Base-by-base conservation (phyloP, 1,139 yeast species). In the Hanseniaspora gamundiae region DNA sequence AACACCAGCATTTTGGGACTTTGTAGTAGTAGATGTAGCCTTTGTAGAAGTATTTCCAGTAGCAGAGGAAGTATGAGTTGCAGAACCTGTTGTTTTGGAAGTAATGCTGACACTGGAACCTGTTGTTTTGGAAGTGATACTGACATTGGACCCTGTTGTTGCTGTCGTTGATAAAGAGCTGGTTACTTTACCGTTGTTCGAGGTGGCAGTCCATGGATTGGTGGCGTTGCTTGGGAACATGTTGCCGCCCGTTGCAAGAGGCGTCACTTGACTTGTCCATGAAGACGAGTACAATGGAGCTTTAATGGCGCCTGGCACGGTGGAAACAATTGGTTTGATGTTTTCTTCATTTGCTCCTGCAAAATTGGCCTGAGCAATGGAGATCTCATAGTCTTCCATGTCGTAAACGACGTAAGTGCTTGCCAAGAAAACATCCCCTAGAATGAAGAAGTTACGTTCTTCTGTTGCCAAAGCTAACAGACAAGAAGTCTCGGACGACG, bases 381-480 rank as follows among this genome's bases (percentile, higher is more conserved):
- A 78, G 26, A 86, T 67, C 55, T 78, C 76, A 44, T 66, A 62
- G 49, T 73, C 74, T 21, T 80, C 86, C 50, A 84, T 64, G 61
- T 86, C 93, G 53, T 74, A 84, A 36, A 84, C 94, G 44, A 49
- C 43, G 20, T 49, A 24, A 24, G 26, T 9, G 9, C 26, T 24
- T 6, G 26, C 26, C 9, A 11, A 21, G 26, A 24, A n/a, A n/a
- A n/a, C n/a, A n/a, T n/a, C n/a, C n/a, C n/a, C n/a, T 35, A 68
- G 35, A 16, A 39, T n/a, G n/a, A n/a, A n/a, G n/a, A n/a, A n/a
- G n/a, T n/a, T n/a, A n/a, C n/a, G n/a, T n/a, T n/a, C n/a, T n/a
- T n/a, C n/a, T n/a, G n/a, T n/a, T n/a, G n/a, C n/a, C n/a, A n/a
- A n/a, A n/a, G n/a, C n/a, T n/a, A n/a, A n/a, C n/a, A n/a, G n/a